phyloP scores from a whole-genome alignment of 352 stramenopile genomes.

The Globisporangium paroecandrum region DNA sequence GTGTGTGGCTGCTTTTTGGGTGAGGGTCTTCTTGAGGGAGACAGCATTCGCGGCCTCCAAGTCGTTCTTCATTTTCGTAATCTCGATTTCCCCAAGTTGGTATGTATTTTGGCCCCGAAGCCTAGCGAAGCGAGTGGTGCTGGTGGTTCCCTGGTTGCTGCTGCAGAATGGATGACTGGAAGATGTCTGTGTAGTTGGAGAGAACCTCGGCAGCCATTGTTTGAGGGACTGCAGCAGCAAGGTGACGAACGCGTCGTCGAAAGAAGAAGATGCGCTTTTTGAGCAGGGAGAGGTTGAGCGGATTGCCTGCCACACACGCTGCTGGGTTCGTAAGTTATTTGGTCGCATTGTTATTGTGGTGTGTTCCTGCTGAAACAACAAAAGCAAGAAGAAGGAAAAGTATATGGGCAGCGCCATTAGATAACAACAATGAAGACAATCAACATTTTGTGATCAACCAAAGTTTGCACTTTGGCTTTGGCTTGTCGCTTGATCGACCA shows the following conservation, averaged over 20 bases:
- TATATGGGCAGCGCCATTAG: background rate
- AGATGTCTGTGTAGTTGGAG: background rate
- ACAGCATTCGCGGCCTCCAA: background rate
- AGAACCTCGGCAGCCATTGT: background rate
- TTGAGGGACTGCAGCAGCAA: background rate
- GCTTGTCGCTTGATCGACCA: background rate
- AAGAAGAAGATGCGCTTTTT: background rate
- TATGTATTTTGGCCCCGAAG: background rate
- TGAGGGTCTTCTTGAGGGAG: background rate
- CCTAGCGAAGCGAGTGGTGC: background rate
- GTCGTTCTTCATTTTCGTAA: background rate
- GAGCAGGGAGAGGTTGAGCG: background rate
- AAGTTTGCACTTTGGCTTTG: too few species aligned
- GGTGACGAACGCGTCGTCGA: background rate
- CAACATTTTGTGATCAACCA: background rate
- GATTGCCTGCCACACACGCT: background rate
- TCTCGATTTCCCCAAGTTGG: background rate
- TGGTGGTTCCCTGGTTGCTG: background rate
- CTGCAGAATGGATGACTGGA: background rate
- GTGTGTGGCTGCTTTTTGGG: background rate
- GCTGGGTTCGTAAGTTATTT: slow-evolving; percentile 11
- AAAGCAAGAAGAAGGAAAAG: background rate
- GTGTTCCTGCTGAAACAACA: background rate
- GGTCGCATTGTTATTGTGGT: background rate
- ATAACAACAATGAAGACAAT: background rate